phyloP scores from a whole-genome alignment of 257 asterid species.

The Apocynum venetum region DNA sequence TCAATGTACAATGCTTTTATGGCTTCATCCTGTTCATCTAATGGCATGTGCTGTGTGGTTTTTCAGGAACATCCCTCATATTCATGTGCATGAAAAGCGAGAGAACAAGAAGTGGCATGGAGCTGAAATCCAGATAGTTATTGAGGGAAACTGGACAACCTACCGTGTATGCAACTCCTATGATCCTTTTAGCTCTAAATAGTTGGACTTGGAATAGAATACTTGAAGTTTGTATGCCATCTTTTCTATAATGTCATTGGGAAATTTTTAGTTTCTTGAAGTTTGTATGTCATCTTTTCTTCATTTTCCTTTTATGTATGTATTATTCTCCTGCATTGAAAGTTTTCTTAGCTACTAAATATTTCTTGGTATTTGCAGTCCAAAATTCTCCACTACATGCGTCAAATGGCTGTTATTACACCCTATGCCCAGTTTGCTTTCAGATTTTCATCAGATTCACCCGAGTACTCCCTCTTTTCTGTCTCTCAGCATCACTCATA shows the following conservation, averaged over 20 bases:
- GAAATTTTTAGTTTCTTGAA: background rate
- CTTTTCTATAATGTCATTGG: background rate
- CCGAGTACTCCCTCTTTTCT: constrained; percentile 55
- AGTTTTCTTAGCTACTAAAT: constrained; percentile 6
- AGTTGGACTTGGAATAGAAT: constrained; percentile 1
- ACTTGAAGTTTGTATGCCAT: background rate
- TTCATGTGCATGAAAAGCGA: constrained; percentile 72
- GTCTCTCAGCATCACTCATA: constrained; percentile 6
- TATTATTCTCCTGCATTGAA: background rate
- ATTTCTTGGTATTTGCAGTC: constrained; percentile 52
- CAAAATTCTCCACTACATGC: constrained; percentile 88
- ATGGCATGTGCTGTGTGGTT: constrained; percentile 13
- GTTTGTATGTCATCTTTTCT: constrained; percentile 4
- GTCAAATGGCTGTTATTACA: constrained; percentile 95
- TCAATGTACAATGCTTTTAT: constrained; percentile 2
- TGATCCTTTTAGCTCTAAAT: background rate
- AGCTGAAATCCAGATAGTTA: constrained; percentile 87
- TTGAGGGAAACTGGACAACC: constrained; percentile 92
- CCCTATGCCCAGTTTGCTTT: constrained; percentile 88
- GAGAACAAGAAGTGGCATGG: constrained; percentile 74
- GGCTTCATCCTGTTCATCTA: constrained; percentile 13
- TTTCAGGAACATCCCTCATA: constrained; percentile 79
- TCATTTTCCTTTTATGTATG: background rate
- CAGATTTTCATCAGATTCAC: constrained; percentile 74
- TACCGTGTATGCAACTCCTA: constrained; percentile 57